Conservation (phyloP, 129 eudicot genomes). For the Tanacetum coccineum region DNA sequence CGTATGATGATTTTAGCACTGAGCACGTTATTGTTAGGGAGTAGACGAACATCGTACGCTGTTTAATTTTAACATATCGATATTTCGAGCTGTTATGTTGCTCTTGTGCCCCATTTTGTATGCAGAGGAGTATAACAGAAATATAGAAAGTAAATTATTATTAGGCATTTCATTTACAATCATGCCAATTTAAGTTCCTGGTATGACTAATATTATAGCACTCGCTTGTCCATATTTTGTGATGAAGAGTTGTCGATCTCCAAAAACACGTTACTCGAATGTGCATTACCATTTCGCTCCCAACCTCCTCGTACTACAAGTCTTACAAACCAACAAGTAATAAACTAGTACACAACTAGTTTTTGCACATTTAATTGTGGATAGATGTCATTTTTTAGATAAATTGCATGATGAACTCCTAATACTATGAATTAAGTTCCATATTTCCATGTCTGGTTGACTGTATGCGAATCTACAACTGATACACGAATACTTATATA, state of each 20-base stretch:
- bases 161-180: background rate
- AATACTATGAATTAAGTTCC: no score
- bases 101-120: constrained; percentile 7
- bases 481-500: no score
- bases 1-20: constrained; percentile 14
- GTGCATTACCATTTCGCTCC: no score
- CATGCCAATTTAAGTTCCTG: background rate
- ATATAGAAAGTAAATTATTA: background rate
- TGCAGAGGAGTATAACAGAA: constrained; percentile 1
- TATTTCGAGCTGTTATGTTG: background rate
- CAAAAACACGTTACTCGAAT: background rate
- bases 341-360: no score
- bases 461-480: no score
- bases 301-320: no score
- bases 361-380: no score
- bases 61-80: constrained; percentile 18
- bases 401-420: no score
- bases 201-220: background rate
- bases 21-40: background rate
- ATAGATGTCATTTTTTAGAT: no score
- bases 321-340: no score
- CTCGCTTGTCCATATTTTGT: background rate
- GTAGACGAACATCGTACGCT: background rate
- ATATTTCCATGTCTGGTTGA: no score
- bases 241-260: background rate